Conservation (phyloP, 345 rosid species). For the Eucalyptus sideroxylon region DNA sequence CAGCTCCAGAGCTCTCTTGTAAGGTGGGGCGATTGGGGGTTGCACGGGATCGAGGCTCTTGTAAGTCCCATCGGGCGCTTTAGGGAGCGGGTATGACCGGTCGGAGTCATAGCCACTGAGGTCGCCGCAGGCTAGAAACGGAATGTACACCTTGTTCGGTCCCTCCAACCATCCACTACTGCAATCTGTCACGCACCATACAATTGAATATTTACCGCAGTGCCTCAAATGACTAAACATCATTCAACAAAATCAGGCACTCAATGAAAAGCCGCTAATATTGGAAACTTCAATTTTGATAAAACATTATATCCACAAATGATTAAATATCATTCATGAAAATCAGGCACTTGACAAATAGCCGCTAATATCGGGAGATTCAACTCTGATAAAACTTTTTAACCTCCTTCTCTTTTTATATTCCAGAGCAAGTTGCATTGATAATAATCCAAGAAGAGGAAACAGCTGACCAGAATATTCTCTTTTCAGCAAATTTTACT, state of each 20-base stretch:
- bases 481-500: not conserved
- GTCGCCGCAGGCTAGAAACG: conserved; percentile 87
- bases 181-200: conserved; percentile 45
- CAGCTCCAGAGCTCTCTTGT: conserved; percentile 78
- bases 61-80: conserved; percentile 60
- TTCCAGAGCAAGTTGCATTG: not conserved
- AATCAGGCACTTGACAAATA: not conserved
- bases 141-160: conserved; percentile 83
- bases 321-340: not conserved
- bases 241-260: not conserved
- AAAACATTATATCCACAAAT: not conserved
- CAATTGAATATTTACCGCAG: not conserved
- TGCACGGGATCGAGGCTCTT: conserved; percentile 87
- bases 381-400: not conserved
- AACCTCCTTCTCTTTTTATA: not conserved
- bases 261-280: not conserved
- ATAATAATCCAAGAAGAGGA: not conserved
- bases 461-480: not conserved
- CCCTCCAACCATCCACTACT: conserved; percentile 91
- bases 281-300: not conserved
- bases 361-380: not conserved
- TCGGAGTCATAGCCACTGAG: conserved; percentile 87
- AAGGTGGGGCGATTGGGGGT: conserved; percentile 91
- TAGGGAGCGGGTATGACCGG: conserved; percentile 81
- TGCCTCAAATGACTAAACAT: not conserved